These are phyloP conservation scores for Vigna trinervia DNA, from an alignment of 306 rosid genomes.

Conservation along the genomic window DNA sequence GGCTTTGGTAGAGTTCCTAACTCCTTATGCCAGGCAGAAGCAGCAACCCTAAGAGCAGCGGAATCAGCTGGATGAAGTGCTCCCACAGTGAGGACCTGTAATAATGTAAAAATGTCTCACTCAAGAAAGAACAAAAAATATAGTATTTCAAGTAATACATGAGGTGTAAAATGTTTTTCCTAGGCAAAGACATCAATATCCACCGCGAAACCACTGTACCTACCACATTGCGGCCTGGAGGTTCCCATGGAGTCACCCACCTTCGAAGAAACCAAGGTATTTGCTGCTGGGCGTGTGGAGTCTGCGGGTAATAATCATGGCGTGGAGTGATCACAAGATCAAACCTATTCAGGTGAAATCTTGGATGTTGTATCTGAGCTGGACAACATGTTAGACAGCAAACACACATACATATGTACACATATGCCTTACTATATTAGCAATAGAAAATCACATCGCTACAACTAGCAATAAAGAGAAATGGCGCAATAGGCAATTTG, in stretches of 20 bases:
- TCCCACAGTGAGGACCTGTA: conserved; percentile 85
- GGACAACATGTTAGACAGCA: conserved; percentile 38
- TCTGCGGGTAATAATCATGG: conserved; percentile 85
- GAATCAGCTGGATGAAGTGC: conserved; percentile 96
- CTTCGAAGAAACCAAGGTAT: conserved; percentile 80
- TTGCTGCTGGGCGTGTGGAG: conserved; percentile 71
- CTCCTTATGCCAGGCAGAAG: conserved; percentile 81
- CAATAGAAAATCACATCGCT: neutral
- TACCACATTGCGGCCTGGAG: conserved; percentile 85
- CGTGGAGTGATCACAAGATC: conserved; percentile 86
- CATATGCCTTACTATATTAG: neutral
- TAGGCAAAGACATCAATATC: conserved; percentile 29
- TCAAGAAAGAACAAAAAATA: conserved; percentile 33
- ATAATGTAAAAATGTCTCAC: conserved; percentile 38
- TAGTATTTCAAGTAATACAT: neutral
- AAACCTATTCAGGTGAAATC: conserved; percentile 73
- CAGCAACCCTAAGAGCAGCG: conserved; percentile 71
- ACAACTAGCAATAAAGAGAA: conserved; percentile 4
- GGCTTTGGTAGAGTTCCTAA: conserved; percentile 82
- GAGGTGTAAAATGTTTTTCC: conserved; percentile 17
- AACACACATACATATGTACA: neutral
- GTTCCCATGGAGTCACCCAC: conserved; percentile 89
- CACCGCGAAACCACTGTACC: conserved; percentile 46
- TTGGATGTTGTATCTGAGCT: conserved; percentile 94
- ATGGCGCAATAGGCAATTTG: neutral